Evolutionary conservation across 1,284 basidiomycete genomes (phyloP), one percentile per base, ranked within the genome.

Genomic region (Malassezia yamatoensis): DNA sequence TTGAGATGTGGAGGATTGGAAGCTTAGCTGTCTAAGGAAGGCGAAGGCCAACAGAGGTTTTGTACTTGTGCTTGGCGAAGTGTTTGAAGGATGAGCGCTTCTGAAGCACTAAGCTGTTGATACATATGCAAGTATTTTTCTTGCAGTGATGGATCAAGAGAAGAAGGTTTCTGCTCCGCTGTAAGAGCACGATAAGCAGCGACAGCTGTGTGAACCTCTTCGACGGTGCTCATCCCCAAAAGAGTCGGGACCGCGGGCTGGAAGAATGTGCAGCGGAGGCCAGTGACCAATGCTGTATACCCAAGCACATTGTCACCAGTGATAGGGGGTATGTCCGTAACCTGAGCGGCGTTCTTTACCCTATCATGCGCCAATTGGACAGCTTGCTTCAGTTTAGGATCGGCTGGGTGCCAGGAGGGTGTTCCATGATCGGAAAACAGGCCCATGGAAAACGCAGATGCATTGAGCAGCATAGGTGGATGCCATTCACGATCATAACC

Each of bases 361-460:
- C 34, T 16, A n/a, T 29, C 34, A 37, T 48, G 46, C 37, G 38
- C 43, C 42, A 16, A 16, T 29, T 57, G 9, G 29, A 70, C 59
- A 7, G 81, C 82, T 5, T 76, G 70, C 41, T 75, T 78, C 48
- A 88, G 67, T 11, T 72, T 76, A 5, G 75, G 66, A 5, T 84
- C 80, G 3, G 87, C 88, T 8, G 91, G 90, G 71, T 96, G 91
- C 93, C 91, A 96, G 0, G 74, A 50, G 0, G 88, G 87, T 2
- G 83, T 80, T 0, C 77, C 79, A 2, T 74, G 64, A 4, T 80
- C 78, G 0, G 85, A 85, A 38, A 98, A 80, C 1, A 96, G 81
- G 0, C 88, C 88, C 91, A 96, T 96, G 65, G 83, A 85, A 50
- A 96, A 80, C 2, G 93, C 93, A 0, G 89, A 90, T 5, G 90